Percentiles rank a stretch among this genome's conserved stretches.
phyloP scores from a whole-genome alignment of 495 filamentous ascomycete species.

The Aspergillus saccharolyticus region DNA sequence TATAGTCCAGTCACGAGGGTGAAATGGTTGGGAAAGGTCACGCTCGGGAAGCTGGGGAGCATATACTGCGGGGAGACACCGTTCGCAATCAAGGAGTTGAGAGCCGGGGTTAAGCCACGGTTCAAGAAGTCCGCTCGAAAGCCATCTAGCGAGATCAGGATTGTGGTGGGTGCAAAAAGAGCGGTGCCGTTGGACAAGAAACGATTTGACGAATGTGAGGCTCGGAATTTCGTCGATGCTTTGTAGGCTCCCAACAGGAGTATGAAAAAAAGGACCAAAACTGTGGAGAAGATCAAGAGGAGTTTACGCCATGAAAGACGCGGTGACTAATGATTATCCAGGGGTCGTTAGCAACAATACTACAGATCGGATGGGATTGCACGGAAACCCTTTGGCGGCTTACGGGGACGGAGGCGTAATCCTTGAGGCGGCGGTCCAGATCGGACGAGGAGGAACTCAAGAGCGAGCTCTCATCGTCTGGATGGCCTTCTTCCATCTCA shows the following conservation, averaged over 20 bases:
- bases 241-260: conserved; percentile 52
- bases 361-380: neutral
- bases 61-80: conserved; percentile 90
- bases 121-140: conserved; percentile 95
- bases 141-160: conserved; percentile 90
- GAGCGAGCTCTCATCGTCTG: conserved; percentile 53
- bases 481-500: conserved; percentile 79
- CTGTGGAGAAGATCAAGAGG: conserved; percentile 30
- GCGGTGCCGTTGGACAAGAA: conserved; percentile 64
- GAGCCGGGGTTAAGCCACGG: conserved; percentile 73
- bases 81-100: conserved; percentile 71
- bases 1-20: conserved; percentile 89
- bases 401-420: conserved; percentile 31
- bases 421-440: conserved; percentile 28
- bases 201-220: conserved; percentile 16
- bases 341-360: neutral
- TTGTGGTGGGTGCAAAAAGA: conserved; percentile 82
- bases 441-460: conserved; percentile 42
- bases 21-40: conserved; percentile 98
- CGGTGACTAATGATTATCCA: conserved; percentile 5
- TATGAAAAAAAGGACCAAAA: conserved; percentile 48
- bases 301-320: conserved; percentile 29
- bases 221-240: conserved; percentile 37
- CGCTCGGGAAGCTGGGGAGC: conserved; percentile 87
- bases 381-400: neutral